A percentile compares a stretch with the other conserved stretches of the same genome.
Conservation (phyloP, 176 grass and related monocot species). For the Melocanna baccifera region DNA sequence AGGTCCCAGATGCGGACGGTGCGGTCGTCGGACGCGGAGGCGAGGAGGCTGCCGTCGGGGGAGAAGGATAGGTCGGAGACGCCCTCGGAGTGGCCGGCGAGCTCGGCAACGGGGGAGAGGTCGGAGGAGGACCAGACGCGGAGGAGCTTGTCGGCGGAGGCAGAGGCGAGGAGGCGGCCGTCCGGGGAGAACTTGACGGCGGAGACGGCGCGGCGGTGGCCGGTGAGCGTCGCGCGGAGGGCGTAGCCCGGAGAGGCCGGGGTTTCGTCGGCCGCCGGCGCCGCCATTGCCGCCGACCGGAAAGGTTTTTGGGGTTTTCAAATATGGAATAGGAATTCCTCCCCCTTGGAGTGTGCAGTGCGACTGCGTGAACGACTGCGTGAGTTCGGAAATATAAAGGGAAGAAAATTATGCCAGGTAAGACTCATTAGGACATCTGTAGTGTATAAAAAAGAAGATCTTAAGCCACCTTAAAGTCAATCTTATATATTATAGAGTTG, state of each 20-base stretch:
- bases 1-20: conserved; percentile 93
- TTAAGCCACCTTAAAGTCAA: no score
- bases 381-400: not conserved
- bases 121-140: conserved; percentile 64
- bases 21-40: conserved; percentile 85
- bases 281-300: conserved; percentile 30
- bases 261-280: conserved; percentile 28
- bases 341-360: not conserved
- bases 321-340: not conserved
- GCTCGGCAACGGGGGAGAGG: conserved; percentile 49
- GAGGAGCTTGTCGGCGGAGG: conserved; percentile 76
- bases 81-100: conserved; percentile 54
- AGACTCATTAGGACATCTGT: no score
- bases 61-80: conserved; percentile 92
- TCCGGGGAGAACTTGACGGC: conserved; percentile 88
- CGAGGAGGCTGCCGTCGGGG: conserved; percentile 62
- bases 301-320: conserved; percentile 42
- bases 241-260: conserved; percentile 43
- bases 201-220: conserved; percentile 66
- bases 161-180: conserved; percentile 74
- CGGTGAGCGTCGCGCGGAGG: conserved; percentile 56
- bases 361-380: not conserved
- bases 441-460: no score
- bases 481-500: no score
- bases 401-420: no score